Conservation (phyloP, 331 rosid species). For the Cucumis variabilis region DNA sequence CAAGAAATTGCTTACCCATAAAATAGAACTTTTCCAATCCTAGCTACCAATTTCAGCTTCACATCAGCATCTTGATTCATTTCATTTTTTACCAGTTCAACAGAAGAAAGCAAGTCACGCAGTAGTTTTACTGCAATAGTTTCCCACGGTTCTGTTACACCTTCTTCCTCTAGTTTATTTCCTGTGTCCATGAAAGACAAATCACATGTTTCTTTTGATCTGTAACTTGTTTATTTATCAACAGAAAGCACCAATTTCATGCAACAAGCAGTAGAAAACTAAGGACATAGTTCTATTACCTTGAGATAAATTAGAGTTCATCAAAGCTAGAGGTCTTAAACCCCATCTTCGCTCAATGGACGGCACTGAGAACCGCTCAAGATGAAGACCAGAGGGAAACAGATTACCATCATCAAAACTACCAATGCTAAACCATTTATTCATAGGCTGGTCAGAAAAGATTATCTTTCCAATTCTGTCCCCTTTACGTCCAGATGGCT, state of each 20-base stretch:
- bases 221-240: not conserved
- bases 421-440: conserved; percentile 49
- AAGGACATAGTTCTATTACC: conserved; percentile 28
- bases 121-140: conserved; percentile 43
- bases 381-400: conserved; percentile 41
- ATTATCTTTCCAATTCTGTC: not conserved
- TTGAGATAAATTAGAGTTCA: conserved; percentile 25
- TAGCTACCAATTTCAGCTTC: conserved; percentile 44
- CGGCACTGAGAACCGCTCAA: conserved; percentile 37
- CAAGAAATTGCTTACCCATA: conserved; percentile 36
- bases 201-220: not conserved
- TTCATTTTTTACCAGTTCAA: conserved; percentile 36
- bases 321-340: conserved; percentile 42
- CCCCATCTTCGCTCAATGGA: conserved; percentile 20
- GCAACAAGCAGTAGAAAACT: not conserved
- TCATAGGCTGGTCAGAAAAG: conserved; percentile 27
- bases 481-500: not conserved
- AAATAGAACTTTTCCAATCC: conserved; percentile 57
- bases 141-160: conserved; percentile 39
- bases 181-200: not conserved
- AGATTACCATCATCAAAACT: conserved; percentile 26
- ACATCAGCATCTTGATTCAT: conserved; percentile 17
- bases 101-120: conserved; percentile 40
- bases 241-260: not conserved
- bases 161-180: not conserved